Evolutionary conservation across 2,329 filamentous ascomycete species (phyloP).

Genomic region (Penicillium sp.): DNA sequence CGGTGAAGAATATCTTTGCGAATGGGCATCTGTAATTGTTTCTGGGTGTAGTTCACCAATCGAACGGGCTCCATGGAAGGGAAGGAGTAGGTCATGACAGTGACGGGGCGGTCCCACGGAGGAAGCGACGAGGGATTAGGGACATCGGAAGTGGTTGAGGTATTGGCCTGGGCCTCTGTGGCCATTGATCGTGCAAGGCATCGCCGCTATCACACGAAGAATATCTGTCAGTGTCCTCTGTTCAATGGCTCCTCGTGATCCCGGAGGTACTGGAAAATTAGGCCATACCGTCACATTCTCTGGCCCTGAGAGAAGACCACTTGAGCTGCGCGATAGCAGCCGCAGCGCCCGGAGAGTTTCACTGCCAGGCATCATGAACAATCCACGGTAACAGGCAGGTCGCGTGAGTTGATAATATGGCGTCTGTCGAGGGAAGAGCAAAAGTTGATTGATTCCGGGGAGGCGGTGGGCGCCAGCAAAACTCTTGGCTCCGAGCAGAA

Average conservation of each 20-base stretch:
- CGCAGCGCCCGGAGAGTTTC: constrained; percentile 39
- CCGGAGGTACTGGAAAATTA: constrained; percentile 7
- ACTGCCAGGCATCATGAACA: constrained; percentile 37
- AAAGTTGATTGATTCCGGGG: constrained; percentile 36
- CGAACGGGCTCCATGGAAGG: constrained; percentile 81
- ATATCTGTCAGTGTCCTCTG: constrained; percentile 24
- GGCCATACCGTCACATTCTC: constrained; percentile 40
- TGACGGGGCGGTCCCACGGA: constrained; percentile 61
- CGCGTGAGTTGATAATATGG: constrained; percentile 14
- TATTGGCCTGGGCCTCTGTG: constrained; percentile 44
- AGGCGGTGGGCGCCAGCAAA: constrained; percentile 36
- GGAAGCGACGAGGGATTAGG: constrained; percentile 23
- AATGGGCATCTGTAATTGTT: constrained; percentile 83
- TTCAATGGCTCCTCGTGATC: not conserved
- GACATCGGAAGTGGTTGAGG: constrained; percentile 24
- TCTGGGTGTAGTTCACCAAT: constrained; percentile 75
- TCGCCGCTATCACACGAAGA: constrained; percentile 41
- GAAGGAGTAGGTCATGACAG: constrained; percentile 86
- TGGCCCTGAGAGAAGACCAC: constrained; percentile 35
- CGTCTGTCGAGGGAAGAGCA: constrained; percentile 26
- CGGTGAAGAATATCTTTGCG: constrained; percentile 90
- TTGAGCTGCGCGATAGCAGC: constrained; percentile 41
- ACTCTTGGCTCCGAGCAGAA: constrained; percentile 38
- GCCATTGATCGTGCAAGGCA: constrained; percentile 50
- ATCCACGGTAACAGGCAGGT: constrained; percentile 5